A percentile compares a stretch with the other conserved stretches of the same genome.
These are phyloP conservation scores for Trichoderma erinaceum DNA, from an alignment of 495 filamentous ascomycete genomes.

Conservation along the genomic window DNA sequence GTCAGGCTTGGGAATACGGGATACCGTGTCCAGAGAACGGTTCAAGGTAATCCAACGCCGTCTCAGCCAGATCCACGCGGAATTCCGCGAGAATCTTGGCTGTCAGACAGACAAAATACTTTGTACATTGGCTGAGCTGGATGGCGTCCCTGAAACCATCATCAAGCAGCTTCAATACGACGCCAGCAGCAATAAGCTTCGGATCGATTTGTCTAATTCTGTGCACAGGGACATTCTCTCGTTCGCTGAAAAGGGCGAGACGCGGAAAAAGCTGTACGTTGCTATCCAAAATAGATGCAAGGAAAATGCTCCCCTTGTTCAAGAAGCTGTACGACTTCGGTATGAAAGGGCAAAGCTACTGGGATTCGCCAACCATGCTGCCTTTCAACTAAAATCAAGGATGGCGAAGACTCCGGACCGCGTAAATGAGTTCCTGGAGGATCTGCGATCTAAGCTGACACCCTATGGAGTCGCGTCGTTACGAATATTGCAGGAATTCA, in stretches of 20 bases:
- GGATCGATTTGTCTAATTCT: too few species aligned
- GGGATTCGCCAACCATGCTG: neutral
- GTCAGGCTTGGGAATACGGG: neutral
- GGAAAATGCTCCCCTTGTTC: neutral
- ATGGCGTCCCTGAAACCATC: neutral
- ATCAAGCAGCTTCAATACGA: too few species aligned
- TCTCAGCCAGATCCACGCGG: neutral
- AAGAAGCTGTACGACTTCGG: neutral
- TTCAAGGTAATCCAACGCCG: neutral
- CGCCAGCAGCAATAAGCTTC: too few species aligned
- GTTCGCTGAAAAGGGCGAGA: neutral
- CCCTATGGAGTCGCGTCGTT: neutral
- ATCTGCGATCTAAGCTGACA: neutral
- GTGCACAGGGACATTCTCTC: neutral
- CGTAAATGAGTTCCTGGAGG: neutral
- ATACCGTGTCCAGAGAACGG: neutral
- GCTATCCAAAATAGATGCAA: neutral
- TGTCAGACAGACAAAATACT: neutral
- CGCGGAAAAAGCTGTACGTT: neutral
- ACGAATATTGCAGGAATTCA: neutral
- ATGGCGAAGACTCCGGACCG: neutral
- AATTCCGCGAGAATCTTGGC: neutral
- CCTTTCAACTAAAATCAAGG: neutral
- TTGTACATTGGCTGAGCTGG: neutral
- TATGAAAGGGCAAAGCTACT: neutral